Conservation (phyloP, 2,329 filamentous ascomycete genomes). For the Fusarium denticulatum region DNA sequence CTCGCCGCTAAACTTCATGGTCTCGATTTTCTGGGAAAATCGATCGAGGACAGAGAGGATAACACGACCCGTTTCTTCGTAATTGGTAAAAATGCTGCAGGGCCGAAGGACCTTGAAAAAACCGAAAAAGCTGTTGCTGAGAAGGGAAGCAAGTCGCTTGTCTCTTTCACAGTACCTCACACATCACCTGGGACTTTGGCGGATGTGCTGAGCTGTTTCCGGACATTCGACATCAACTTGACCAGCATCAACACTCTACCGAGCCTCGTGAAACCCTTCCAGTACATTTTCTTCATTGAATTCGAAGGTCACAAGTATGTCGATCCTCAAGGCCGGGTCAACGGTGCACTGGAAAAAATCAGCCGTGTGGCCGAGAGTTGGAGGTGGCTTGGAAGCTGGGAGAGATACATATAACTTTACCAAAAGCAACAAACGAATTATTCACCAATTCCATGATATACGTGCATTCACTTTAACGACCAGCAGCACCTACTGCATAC, state of each 20-base stretch:
- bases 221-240: constrained; percentile 76
- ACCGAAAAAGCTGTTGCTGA: constrained; percentile 41
- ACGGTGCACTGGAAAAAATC: constrained; percentile 68
- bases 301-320: constrained; percentile 71
- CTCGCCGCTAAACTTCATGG: constrained; percentile 76
- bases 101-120: constrained; percentile 41
- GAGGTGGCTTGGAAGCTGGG: constrained; percentile 78
- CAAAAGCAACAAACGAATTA: constrained; percentile 27
- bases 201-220: constrained; percentile 82
- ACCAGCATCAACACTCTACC: constrained; percentile 92
- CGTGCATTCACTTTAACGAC: constrained; percentile 5
- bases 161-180: constrained; percentile 87
- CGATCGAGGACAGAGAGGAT: constrained; percentile 77
- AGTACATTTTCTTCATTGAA: constrained; percentile 96
- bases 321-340: constrained; percentile 67
- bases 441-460: constrained; percentile 7
- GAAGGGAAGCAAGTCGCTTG: constrained; percentile 71
- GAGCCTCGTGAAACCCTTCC: constrained; percentile 78
- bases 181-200: constrained; percentile 82
- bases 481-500: constrained; percentile 7
- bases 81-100: constrained; percentile 54
- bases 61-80: constrained; percentile 86
- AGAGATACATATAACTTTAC: constrained; percentile 47
- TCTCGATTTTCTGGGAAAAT: constrained; percentile 73
- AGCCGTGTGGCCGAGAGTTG: constrained; percentile 66